A percentile compares a stretch with the other conserved stretches of the same genome.
Evolutionary conservation across 108 stramenopile species (phyloP).

Genomic region (Pseudonitzschia multiseries): DNA sequence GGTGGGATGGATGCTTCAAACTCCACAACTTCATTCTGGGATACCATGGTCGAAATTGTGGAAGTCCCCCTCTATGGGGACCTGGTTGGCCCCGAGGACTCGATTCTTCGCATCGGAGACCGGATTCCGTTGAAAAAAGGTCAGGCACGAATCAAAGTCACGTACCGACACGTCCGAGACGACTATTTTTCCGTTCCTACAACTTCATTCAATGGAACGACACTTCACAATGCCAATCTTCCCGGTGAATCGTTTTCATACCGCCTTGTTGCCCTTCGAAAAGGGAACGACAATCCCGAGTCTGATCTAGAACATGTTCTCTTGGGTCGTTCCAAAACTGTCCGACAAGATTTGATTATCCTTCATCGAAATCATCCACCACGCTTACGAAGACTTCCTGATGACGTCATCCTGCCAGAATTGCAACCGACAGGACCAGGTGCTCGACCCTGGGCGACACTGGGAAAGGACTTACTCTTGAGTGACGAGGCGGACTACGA

Average conservation of each 20-base stretch:
- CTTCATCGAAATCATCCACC: slow-evolving; percentile 33
- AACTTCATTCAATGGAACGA: neutral
- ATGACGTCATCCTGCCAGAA: slow-evolving; percentile 1
- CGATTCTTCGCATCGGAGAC: slow-evolving; percentile 1
- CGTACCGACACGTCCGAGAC: neutral
- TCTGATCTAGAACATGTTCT: neutral
- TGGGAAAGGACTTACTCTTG: slow-evolving; percentile 2
- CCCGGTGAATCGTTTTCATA: slow-evolving; percentile 26
- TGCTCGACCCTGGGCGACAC: slow-evolving; percentile 16
- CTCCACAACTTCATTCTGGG: slow-evolving; percentile 10
- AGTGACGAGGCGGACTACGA: slow-evolving; percentile 23
- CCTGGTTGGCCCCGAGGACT: neutral
- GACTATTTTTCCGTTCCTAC: slow-evolving; percentile 19
- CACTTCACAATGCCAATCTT: slow-evolving; percentile 1
- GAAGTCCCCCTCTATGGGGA: slow-evolving; percentile 3
- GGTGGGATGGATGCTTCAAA: slow-evolving; percentile 7
- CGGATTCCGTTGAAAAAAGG: slow-evolving; percentile 7
- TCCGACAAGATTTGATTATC: slow-evolving; percentile 15
- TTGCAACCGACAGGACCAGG: slow-evolving; percentile 9
- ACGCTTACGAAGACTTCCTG: neutral
- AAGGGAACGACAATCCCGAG: neutral
- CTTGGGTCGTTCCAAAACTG: slow-evolving; percentile 22
- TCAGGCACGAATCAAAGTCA: neutral
- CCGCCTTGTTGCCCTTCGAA: slow-evolving; percentile 22
- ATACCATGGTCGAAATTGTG: slow-evolving; percentile 5